Base-by-base conservation (phyloP, 2,329 filamentous ascomycete species). In the Neofusicoccum laricinum region DNA sequence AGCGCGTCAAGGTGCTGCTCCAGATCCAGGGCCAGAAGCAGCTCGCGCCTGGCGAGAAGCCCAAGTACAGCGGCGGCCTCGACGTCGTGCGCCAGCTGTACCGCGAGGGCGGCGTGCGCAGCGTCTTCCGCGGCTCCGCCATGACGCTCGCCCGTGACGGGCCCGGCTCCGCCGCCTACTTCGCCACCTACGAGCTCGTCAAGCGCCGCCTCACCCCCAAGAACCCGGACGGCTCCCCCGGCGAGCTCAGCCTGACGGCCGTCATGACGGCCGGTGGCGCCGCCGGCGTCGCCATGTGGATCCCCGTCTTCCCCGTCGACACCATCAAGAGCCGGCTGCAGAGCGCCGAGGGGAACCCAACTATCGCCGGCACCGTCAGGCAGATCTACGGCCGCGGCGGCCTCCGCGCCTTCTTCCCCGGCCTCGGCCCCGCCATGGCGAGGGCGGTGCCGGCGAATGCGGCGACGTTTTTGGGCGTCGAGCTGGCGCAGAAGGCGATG, bases 241-340 rank as follows among this genome's bases (percentile, higher is more conserved):
- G 93, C 46, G 83, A 95, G 71, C 80, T 98, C 65, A 94, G 90
- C 72, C 82, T 99, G 67, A 81, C 86, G 1, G 95, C 95, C 11
- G 86, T 99, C 64, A 92, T 93, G 71, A 86, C 87, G 32, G 95
- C 95, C 1, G 95, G 95, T 71, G 95, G 91, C 67, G 91, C 89
- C 3, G 95, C 95, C 0, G 95, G 95, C 73, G 87, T 99, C 30
- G 95, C 95, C 67, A 99, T 99, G 95, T 99, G 95, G 95, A 95
- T 97, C 70, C 93, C 95, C 62, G 93, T 99, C 46, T 99, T 99
- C 86, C 95, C 95, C 21, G 86, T 99, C 68, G 95, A 99, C 75
- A 99, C 95, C 0, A 89, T 99, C 80, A 99, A 99, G 86, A 93
- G 90, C 68, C 85, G 93, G 41, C 81, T 99, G 75, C 95, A 99